phyloP scores from a whole-genome alignment of 2,329 filamentous ascomycete genomes.

The Verruconis gallopava region DNA sequence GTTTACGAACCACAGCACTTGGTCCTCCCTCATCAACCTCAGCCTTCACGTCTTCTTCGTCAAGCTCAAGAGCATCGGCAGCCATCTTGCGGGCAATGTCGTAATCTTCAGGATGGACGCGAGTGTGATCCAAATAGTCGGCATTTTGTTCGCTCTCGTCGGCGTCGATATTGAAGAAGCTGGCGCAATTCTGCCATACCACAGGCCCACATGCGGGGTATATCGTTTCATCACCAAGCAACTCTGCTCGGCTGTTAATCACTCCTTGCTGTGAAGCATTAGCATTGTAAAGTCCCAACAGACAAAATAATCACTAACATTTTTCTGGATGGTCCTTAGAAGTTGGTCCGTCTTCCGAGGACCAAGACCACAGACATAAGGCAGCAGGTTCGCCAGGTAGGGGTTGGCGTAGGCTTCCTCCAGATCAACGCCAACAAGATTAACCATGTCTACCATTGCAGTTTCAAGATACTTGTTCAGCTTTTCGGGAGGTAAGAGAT shows the following conservation, averaged over 20 bases:
- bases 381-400: conserved; percentile 75
- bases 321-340: conserved; percentile 81
- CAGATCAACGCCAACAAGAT: conserved; percentile 88
- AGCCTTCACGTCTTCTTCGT: conserved; percentile 94
- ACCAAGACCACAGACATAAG: conserved; percentile 82
- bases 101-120: conserved; percentile 96
- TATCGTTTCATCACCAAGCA: conserved; percentile 76
- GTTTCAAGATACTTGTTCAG: conserved; percentile 77
- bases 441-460: conserved; percentile 98
- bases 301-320: conserved; percentile 27
- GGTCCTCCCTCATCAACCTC: conserved; percentile 83
- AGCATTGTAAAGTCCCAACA: not conserved
- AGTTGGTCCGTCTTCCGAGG: conserved; percentile 79
- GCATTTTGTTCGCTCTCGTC: conserved; percentile 69
- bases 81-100: conserved; percentile 97
- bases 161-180: conserved; percentile 83
- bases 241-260: conserved; percentile 71
- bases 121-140: conserved; percentile 90
- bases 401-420: conserved; percentile 76
- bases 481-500: conserved; percentile 77
- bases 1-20: conserved; percentile 80
- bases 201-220: conserved; percentile 74
- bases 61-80: conserved; percentile 86
- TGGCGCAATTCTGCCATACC: conserved; percentile 94
- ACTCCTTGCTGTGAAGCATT: conserved; percentile 47